phyloP scores from a whole-genome alignment of 495 filamentous ascomycete species.

The Daldinia bambusicola region DNA sequence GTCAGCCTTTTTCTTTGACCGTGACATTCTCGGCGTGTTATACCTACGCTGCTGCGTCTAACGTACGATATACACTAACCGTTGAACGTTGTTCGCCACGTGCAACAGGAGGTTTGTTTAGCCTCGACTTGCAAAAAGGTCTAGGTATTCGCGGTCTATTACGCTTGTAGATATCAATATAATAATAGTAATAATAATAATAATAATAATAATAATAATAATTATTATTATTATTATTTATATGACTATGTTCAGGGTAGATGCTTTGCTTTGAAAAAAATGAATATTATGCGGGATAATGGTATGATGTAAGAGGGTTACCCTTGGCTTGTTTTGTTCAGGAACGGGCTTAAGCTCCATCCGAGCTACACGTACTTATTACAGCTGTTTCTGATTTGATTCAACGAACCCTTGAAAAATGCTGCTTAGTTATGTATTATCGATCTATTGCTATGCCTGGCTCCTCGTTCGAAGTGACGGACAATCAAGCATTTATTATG shows the following conservation, averaged over 20 bases:
- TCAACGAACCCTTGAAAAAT: not conserved
- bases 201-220: too few species aligned
- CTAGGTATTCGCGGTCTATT: not conserved
- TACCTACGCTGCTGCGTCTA: not conserved
- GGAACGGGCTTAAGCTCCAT: slow-evolving; percentile 5
- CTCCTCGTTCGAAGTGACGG: too few species aligned
- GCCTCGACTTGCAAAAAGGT: not conserved
- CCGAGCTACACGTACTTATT: not conserved
- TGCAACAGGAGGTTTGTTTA: slow-evolving; percentile 21
- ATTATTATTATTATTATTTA: slow-evolving; percentile 10
- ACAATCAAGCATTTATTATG: not conserved
- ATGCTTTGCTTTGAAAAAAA: not conserved
- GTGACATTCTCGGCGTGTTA: not conserved
- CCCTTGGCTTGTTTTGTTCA: not conserved
- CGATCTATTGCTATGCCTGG: not conserved
- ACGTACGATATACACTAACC: slow-evolving; percentile 7
- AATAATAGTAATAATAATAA: too few species aligned
- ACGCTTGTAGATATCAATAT: not conserved
- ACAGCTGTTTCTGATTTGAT: not conserved
- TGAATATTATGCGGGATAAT: slow-evolving; percentile 33
- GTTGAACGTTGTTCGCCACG: slow-evolving; percentile 23
- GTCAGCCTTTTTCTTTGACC: not conserved
- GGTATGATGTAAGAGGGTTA: slow-evolving; percentile 24
- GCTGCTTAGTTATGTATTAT: not conserved
- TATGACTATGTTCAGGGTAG: too few species aligned